Evolutionary conservation across 1,284 basidiomycete species (phyloP).

Genomic region (Irpex sp.): DNA sequence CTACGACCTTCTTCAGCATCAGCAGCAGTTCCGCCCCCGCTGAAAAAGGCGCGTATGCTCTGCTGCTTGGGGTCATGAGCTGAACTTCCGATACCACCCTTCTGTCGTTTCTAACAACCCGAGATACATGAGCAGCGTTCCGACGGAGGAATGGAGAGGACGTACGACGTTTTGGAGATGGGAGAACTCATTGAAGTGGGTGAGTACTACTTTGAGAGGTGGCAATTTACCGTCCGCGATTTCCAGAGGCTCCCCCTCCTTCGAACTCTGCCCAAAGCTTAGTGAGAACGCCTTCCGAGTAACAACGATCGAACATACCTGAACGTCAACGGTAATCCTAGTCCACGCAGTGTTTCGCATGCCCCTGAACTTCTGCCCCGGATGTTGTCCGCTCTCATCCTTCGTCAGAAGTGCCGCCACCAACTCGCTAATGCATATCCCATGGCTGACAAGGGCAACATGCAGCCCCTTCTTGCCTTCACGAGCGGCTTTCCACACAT

Average conservation of each 20-base stretch:
- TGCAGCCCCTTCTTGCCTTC: constrained; percentile 42
- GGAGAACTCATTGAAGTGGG: constrained; percentile 50
- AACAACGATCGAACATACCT: constrained; percentile 32
- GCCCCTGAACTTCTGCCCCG: constrained; percentile 42
- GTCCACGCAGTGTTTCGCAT: constrained; percentile 74
- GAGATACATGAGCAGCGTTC: neutral
- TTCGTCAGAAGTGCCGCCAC: constrained; percentile 46
- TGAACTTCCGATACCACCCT: constrained; percentile 72
- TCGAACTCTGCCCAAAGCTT: constrained; percentile 1
- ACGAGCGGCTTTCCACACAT: constrained; percentile 41
- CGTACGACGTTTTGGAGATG: constrained; percentile 59
- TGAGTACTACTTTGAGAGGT: constrained; percentile 39
- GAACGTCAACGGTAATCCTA: constrained; percentile 44
- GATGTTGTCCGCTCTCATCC: constrained; percentile 30
- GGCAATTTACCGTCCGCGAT: constrained; percentile 23
- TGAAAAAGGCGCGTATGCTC: constrained; percentile 76
- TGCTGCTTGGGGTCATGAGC: constrained; percentile 74
- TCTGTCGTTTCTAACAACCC: constrained; percentile 58
- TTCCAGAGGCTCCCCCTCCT: neutral
- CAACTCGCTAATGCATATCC: constrained; percentile 71
- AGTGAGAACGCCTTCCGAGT: neutral
- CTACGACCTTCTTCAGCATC: constrained; percentile 24
- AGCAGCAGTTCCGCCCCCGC: constrained; percentile 32
- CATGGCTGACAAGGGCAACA: constrained; percentile 78
- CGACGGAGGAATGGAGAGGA: constrained; percentile 4